Percentiles rank a stretch among this genome's conserved stretches.
Evolutionary conservation across 2,329 filamentous ascomycete species (phyloP).

Genomic region (Hymenotorrendiella dingleyae): DNA sequence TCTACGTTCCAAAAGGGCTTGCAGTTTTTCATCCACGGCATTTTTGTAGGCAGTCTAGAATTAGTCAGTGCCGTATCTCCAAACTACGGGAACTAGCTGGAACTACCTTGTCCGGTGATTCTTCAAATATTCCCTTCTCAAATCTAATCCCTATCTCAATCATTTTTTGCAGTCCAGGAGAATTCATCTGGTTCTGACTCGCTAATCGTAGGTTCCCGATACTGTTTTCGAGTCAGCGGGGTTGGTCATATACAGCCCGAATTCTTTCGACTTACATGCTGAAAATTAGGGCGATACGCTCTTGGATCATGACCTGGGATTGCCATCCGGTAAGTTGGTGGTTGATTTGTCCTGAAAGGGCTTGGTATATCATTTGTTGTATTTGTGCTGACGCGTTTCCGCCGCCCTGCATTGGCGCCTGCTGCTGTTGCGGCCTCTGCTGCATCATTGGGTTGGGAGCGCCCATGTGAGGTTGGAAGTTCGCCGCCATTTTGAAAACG

Average conservation of each 20-base stretch:
- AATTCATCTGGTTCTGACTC: slow-evolving; percentile 19
- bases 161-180: slow-evolving; percentile 21
- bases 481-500: slow-evolving; percentile 27
- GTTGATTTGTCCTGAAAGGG: slow-evolving; percentile 21
- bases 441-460: slow-evolving; percentile 27
- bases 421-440: slow-evolving; percentile 20
- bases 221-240: slow-evolving; percentile 9
- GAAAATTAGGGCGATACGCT: slow-evolving; percentile 27
- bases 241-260: too few relatives aligned
- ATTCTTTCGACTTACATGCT: slow-evolving; percentile 25
- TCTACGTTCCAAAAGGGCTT: slow-evolving; percentile 25
- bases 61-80: slow-evolving; percentile 14
- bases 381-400: slow-evolving; percentile 17
- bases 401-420: slow-evolving; percentile 13
- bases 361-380: slow-evolving; percentile 24
- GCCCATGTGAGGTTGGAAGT: slow-evolving; percentile 29
- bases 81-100: neutral
- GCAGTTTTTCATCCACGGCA: slow-evolving; percentile 23
- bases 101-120: slow-evolving; percentile 25
- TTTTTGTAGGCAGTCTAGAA: slow-evolving; percentile 24
- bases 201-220: slow-evolving; percentile 27
- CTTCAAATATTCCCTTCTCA: slow-evolving; percentile 28
- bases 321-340: slow-evolving; percentile 26
- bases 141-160: slow-evolving; percentile 27
- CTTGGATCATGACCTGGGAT: slow-evolving; percentile 19